phyloP scores from a whole-genome alignment of 2,329 filamentous ascomycete genomes.

The Pseudogymnoascus sp. region DNA sequence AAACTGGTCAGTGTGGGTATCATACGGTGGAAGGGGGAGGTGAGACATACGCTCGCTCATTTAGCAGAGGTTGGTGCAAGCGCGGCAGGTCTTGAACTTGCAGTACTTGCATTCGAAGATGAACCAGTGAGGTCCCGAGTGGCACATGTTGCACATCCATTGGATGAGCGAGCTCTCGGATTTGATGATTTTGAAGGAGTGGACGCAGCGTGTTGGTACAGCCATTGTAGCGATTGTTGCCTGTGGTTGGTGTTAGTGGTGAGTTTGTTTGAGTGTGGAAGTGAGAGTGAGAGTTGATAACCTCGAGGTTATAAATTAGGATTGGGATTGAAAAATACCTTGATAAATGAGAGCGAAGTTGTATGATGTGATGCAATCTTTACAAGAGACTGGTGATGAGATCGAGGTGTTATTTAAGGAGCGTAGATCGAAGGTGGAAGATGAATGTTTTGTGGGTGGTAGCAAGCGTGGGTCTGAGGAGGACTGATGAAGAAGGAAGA shows the following conservation, averaged over 20 bases:
- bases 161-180: slow-evolving; percentile 56
- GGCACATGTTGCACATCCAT: slow-evolving; percentile 57
- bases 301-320: neutral
- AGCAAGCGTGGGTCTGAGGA: neutral
- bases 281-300: slow-evolving; percentile 4
- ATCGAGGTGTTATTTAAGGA: neutral
- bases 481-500: neutral
- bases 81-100: slow-evolving; percentile 55
- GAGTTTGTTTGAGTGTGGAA: neutral
- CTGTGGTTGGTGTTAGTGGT: neutral
- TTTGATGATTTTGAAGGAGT: slow-evolving; percentile 58
- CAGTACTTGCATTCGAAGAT: slow-evolving; percentile 63
- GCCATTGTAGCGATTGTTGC: slow-evolving; percentile 32
- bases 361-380: neutral
- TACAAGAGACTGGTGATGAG: neutral
- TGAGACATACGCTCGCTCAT: neutral
- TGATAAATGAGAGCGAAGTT: neutral
- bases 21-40: neutral
- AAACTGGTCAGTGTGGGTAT: neutral
- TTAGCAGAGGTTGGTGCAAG: slow-evolving; percentile 32
- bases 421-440: neutral
- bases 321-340: neutral
- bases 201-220: slow-evolving; percentile 48
- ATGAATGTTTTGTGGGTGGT: neutral
- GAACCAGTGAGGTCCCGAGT: slow-evolving; percentile 56